phyloP scores from a whole-genome alignment of 1,139 yeast species.

The Blastobotrys raffinosifermentans region DNA sequence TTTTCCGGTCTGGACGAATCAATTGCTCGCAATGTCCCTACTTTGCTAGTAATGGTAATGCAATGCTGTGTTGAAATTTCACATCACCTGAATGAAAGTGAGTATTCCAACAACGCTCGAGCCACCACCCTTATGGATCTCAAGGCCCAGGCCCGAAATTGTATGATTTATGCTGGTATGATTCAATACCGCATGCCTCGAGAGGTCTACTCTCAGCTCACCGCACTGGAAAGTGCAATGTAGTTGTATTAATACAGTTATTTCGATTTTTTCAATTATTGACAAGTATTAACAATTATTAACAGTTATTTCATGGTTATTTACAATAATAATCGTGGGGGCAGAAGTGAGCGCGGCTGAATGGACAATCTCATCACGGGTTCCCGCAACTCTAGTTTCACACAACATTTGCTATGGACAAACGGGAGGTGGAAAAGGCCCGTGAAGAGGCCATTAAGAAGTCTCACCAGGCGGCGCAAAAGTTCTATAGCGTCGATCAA shows the following conservation, averaged over 20 bases:
- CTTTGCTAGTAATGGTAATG: conserved; percentile 75
- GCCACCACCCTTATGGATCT: conserved; percentile 53
- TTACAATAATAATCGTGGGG: too few relatives aligned
- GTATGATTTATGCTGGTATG: conserved; percentile 95
- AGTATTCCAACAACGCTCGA: conserved; percentile 46
- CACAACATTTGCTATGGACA: too few relatives aligned
- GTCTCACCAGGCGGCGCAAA: neutral
- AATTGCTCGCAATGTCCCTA: conserved; percentile 74
- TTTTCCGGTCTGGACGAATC: conserved; percentile 60
- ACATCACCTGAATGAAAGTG: conserved; percentile 42
- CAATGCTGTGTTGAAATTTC: conserved; percentile 62
- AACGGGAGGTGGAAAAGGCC: too few relatives aligned
- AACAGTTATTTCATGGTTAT: too few relatives aligned
- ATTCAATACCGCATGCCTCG: conserved; percentile 93
- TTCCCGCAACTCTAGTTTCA: too few relatives aligned
- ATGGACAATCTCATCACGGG: too few relatives aligned
- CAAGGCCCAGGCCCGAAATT: conserved; percentile 68
- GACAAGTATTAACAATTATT: too few relatives aligned
- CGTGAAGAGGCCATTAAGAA: neutral
- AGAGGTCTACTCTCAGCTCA: conserved; percentile 72
- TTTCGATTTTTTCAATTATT: too few relatives aligned
- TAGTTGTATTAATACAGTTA: too few relatives aligned
- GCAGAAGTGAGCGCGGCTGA: too few relatives aligned
- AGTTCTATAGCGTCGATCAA: conserved; percentile 13
- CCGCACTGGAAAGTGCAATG: conserved; percentile 50